Evolutionary conservation across 768 basidiomycete genomes (phyloP), one percentile per base, ranked within the genome.

Genomic region (Panaeolus cyanescens): DNA sequence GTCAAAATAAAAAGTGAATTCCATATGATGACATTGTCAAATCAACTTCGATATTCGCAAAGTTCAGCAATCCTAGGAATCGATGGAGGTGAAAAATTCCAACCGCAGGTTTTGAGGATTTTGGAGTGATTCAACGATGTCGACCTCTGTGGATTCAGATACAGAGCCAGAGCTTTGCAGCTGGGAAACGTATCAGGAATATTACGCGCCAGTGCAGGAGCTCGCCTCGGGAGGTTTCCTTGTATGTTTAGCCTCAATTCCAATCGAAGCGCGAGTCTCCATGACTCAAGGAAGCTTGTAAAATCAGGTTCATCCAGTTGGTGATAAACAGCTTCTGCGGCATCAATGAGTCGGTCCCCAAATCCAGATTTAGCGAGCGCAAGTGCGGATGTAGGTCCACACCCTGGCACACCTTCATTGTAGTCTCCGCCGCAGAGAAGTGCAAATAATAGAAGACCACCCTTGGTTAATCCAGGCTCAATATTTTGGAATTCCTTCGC

Each of bases 381-480:
- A 28, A 79, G 79, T 4, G 88, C 84, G 33, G 82, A 86, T 17
- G 75, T 76, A 4, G 77, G 71, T 1, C 88, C 86, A 62, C 81
- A 85, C 10, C 83, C 78, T 5, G 70, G 64, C 1, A 85, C 70
- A 22, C 84, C 84, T 9, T 71, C 80, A 17, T 84, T 77, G 63
- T 91, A 91, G 67, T 91, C 89, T 2, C 89, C 89, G 0, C 90
- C 89, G 10, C 80, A 79, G n/a, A 90, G 74, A 4, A 90, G 75
- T 3, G 82, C 88, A 17, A 89, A 81, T 5, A 90, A 78, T 55
- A 88, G 79, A 50, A 86, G 77, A 10, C 86, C 86, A 34, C 79
- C 74, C n/a, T 55, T 56, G 17, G 61, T 61, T 13, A 67, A 50
- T 4, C 36, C 25, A 31, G 33, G 30, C 17, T 22, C 54, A 31